phyloP scores from a whole-genome alignment of 306 rosid species.

The Rosa lucieae region DNA sequence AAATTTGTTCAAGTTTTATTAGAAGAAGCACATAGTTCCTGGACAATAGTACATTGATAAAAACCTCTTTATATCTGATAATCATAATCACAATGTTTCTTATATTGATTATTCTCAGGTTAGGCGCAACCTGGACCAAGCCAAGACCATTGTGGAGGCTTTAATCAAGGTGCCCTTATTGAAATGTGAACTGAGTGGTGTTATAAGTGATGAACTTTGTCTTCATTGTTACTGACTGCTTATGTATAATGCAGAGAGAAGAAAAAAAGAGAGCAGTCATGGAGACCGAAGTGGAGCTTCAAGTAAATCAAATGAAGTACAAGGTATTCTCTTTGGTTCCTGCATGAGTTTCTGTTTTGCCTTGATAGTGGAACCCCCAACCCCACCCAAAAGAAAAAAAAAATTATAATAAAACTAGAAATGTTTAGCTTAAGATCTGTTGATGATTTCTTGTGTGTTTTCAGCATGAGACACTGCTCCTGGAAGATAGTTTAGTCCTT shows the following conservation, averaged over 20 bases:
- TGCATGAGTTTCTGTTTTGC: neutral
- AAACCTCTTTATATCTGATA: neutral
- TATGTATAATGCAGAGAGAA: conserved; percentile 64
- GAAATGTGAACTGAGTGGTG: conserved; percentile 20
- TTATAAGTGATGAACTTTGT: conserved; percentile 1
- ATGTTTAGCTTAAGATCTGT: neutral
- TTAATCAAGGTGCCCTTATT: conserved; percentile 69
- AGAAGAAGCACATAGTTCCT: neutral
- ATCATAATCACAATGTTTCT: conserved; percentile 7
- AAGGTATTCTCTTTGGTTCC: conserved; percentile 49
- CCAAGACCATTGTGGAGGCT: conserved; percentile 85
- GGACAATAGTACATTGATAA: neutral
- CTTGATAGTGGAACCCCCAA: neutral
- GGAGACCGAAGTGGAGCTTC: conserved; percentile 91
- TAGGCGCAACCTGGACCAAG: conserved; percentile 98
- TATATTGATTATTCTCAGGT: conserved; percentile 52
- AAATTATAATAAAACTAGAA: neutral
- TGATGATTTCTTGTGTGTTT: conserved; percentile 13
- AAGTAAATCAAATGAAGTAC: conserved; percentile 90
- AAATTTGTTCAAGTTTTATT: neutral
- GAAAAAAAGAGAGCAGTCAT: conserved; percentile 86
- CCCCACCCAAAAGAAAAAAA: neutral
- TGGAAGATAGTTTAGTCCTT: conserved; percentile 59
- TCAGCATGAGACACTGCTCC: conserved; percentile 56
- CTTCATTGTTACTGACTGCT: conserved; percentile 9